Evolutionary conservation across 2,329 filamentous ascomycete species (phyloP).

Genomic region (Fusarium neocosmosporiellum): DNA sequence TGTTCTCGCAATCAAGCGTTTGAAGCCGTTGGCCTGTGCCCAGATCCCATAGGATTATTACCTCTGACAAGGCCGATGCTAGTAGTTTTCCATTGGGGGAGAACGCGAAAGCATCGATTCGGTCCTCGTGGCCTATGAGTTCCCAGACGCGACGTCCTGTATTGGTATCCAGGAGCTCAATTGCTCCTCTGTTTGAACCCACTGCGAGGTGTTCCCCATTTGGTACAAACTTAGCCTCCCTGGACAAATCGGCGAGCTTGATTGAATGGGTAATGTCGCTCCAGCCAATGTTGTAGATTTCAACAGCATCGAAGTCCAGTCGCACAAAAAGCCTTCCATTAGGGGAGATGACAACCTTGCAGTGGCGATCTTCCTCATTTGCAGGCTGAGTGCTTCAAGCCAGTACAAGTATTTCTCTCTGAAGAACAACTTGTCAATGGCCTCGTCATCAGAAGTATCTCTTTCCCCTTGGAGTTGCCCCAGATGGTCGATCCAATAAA

Average conservation of each 20-base stretch:
- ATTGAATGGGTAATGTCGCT: neutral
- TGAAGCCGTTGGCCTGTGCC: neutral
- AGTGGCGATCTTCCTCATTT: conserved; percentile 3
- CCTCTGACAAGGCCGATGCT: neutral
- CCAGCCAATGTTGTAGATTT: neutral
- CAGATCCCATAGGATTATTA: conserved; percentile 1
- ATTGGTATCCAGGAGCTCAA: neutral
- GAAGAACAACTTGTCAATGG: neutral
- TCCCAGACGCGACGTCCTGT: neutral
- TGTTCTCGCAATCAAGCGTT: neutral
- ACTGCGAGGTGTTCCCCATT: neutral
- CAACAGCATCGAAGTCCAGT: fast-evolving
- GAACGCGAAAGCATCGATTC: neutral
- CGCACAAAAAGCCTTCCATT: neutral
- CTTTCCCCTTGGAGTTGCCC: fast-evolving
- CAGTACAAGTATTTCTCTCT: conserved; percentile 48
- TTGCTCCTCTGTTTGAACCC: fast-evolving
- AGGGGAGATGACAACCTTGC: neutral
- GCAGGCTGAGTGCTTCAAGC: conserved; percentile 56
- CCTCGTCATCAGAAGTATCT: neutral
- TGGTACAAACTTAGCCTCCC: neutral
- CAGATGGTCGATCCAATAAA: neutral
- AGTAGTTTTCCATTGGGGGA: neutral
- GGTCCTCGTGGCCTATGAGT: neutral
- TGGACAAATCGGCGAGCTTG: fast-evolving